A percentile compares a stretch with the other conserved stretches of the same genome.
Evolutionary conservation across 2,329 filamentous ascomycete genomes (phyloP).

Genomic region (Talaromyces sp.): DNA sequence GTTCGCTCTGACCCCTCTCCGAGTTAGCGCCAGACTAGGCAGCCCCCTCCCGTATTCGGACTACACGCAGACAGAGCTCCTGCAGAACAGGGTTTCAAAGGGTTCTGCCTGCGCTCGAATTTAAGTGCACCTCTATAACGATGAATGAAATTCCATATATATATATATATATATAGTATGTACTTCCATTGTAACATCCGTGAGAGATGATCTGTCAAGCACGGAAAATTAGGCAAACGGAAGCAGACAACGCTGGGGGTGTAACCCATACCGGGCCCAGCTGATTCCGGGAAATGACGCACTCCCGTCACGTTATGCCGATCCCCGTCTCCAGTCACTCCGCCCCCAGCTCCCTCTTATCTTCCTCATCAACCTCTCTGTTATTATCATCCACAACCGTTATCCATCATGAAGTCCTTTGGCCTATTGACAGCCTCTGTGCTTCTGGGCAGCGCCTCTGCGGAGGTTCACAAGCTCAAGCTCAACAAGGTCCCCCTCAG

Average conservation of each 20-base stretch:
- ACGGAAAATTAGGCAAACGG: not conserved
- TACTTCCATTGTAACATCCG: too few relatives aligned
- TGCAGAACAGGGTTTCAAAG: too few relatives aligned
- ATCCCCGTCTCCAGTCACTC: constrained; percentile 23
- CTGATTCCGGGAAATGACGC: constrained; percentile 24
- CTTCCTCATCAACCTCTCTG: constrained; percentile 31
- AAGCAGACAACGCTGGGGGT: constrained; percentile 8
- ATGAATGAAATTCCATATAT: too few relatives aligned
- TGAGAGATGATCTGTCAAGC: too few relatives aligned
- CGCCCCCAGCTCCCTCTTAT: constrained; percentile 31
- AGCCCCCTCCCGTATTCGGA: constrained; percentile 4
- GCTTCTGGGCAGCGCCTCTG: constrained; percentile 80
- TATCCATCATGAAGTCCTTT: constrained; percentile 76
- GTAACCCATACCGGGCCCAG: constrained; percentile 17
- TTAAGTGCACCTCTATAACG: too few relatives aligned
- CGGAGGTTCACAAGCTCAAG: constrained; percentile 93
- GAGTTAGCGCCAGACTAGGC: constrained; percentile 4
- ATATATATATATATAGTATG: too few relatives aligned
- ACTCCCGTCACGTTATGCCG: constrained; percentile 32
- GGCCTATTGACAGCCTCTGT: constrained; percentile 75
- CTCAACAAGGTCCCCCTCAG: constrained; percentile 92
- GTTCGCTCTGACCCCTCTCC: constrained; percentile 22
- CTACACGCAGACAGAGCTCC: too few relatives aligned
- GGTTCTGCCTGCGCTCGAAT: too few relatives aligned
- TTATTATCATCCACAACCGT: constrained; percentile 24